Evolutionary conservation across 2,329 filamentous ascomycete genomes (phyloP).

Genomic region (Xylogone sp.): DNA sequence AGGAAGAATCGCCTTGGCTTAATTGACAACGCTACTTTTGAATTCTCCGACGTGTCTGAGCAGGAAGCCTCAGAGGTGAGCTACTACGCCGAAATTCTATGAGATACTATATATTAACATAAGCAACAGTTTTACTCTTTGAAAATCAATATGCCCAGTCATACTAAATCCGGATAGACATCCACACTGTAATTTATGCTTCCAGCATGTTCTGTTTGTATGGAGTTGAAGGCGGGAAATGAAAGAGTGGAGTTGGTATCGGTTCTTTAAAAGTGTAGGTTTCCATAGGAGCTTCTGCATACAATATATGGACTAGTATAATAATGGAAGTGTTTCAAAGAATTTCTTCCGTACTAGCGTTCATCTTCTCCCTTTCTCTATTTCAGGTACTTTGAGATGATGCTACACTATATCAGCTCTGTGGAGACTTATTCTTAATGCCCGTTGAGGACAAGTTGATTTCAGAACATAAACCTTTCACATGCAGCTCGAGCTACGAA

Average conservation of each 20-base stretch:
- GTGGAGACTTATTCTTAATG: too few relatives aligned
- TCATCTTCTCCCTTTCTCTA: too few relatives aligned
- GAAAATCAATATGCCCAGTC: slow-evolving; percentile 7
- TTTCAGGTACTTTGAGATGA: too few relatives aligned
- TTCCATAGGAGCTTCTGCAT: neutral
- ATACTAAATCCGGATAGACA: slow-evolving; percentile 1
- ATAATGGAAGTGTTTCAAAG: neutral
- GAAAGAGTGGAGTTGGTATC: neutral
- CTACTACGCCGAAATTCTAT: neutral
- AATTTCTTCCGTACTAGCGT: neutral
- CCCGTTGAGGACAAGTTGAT: too few relatives aligned
- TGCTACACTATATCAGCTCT: too few relatives aligned
- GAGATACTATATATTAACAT: neutral
- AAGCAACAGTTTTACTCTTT: slow-evolving; percentile 10
- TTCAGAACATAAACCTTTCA: too few relatives aligned
- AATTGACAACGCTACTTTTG: slow-evolving; percentile 60
- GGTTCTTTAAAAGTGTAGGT: neutral
- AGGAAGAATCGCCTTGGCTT: slow-evolving; percentile 66
- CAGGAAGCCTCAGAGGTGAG: slow-evolving; percentile 62
- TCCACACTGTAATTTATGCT: neutral
- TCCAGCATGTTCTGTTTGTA: neutral
- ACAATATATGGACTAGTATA: neutral
- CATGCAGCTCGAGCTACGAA: too few relatives aligned
- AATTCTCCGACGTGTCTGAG: slow-evolving; percentile 61
- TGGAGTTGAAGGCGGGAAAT: neutral